A percentile compares a stretch with the other conserved stretches of the same genome.
Conservation (phyloP, 208 protist species). For the Crithidia acanthocephali region DNA sequence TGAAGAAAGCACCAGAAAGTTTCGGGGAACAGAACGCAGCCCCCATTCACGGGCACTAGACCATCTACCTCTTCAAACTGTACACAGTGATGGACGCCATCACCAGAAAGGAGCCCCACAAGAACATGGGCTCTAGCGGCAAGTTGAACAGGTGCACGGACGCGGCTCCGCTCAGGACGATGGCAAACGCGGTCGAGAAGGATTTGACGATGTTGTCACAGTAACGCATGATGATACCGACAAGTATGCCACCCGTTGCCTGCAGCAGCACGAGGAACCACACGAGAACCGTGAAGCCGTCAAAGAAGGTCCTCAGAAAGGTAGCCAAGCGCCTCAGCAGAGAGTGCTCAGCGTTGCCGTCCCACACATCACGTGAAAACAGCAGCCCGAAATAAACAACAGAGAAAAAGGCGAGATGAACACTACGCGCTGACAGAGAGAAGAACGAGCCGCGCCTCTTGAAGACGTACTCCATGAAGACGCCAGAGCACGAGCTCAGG, state of each 20-base stretch:
- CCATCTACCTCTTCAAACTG: constrained; percentile 25
- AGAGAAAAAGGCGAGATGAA: constrained; percentile 53
- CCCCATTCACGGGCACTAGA: too few species aligned
- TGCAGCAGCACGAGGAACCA: constrained; percentile 67
- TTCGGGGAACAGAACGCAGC: too few species aligned
- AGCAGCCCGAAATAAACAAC: constrained; percentile 33
- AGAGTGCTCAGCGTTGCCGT: neutral
- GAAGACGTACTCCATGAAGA: constrained; percentile 64
- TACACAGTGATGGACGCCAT: constrained; percentile 41
- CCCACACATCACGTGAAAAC: neutral
- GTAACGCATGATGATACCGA: constrained; percentile 71
- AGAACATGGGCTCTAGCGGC: constrained; percentile 31
- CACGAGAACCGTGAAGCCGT: constrained; percentile 55
- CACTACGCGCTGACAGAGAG: constrained; percentile 33
- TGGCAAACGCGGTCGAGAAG: constrained; percentile 58
- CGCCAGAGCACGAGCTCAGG: constrained; percentile 56
- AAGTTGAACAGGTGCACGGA: constrained; percentile 45
- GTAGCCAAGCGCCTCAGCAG: neutral
- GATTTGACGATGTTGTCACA: constrained; percentile 80
- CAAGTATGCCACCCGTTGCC: constrained; percentile 56
- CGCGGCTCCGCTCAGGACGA: constrained; percentile 46
- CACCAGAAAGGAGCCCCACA: constrained; percentile 34
- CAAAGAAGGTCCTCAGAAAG: constrained; percentile 60
- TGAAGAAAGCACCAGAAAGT: too few species aligned
- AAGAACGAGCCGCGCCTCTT: constrained; percentile 45